These are phyloP conservation scores for Rhizoclosmatium sp. DNA, from an alignment of 192 early-diverging fungal genomes.

Conservation along the genomic window DNA sequence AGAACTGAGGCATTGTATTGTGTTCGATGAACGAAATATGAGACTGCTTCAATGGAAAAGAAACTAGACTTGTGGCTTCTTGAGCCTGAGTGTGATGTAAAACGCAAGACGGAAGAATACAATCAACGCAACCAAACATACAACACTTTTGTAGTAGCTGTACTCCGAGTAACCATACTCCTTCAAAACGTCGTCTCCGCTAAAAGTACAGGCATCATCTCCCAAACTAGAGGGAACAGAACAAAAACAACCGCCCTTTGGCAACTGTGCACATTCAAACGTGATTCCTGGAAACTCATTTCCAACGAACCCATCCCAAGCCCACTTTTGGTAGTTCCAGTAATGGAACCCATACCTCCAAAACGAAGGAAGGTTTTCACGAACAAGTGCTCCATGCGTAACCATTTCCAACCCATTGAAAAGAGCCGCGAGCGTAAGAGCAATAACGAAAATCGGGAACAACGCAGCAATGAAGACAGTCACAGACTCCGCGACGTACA, in stretches of 20 bases:
- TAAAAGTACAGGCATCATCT: slow-evolving; percentile 17
- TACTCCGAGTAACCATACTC: not conserved
- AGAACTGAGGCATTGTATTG: not conserved
- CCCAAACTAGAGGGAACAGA: slow-evolving; percentile 5
- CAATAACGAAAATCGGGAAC: slow-evolving; percentile 53
- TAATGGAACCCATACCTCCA: slow-evolving; percentile 38
- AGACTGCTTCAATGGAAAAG: not conserved
- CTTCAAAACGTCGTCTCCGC: slow-evolving; percentile 21
- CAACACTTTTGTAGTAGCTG: slow-evolving; percentile 2
- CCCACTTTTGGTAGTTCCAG: slow-evolving; percentile 40
- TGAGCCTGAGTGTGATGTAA: slow-evolving; percentile 4
- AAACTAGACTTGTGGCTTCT: slow-evolving; percentile 19
- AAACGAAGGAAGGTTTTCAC: slow-evolving; percentile 31
- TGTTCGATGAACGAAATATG: not conserved
- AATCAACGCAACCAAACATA: not conserved
- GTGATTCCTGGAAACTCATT: slow-evolving; percentile 26
- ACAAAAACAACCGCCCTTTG: not conserved
- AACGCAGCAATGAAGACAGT: slow-evolving; percentile 41
- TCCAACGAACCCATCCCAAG: slow-evolving; percentile 7
- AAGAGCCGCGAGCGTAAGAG: slow-evolving; percentile 39
- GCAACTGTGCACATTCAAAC: not conserved
- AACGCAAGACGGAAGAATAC: slow-evolving; percentile 1
- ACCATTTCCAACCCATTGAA: slow-evolving; percentile 38
- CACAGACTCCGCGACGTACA: slow-evolving; percentile 48
- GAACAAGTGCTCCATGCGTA: slow-evolving; percentile 39